phyloP scores from a whole-genome alignment of 208 protist species.

The Entamoeba histolytica region DNA sequence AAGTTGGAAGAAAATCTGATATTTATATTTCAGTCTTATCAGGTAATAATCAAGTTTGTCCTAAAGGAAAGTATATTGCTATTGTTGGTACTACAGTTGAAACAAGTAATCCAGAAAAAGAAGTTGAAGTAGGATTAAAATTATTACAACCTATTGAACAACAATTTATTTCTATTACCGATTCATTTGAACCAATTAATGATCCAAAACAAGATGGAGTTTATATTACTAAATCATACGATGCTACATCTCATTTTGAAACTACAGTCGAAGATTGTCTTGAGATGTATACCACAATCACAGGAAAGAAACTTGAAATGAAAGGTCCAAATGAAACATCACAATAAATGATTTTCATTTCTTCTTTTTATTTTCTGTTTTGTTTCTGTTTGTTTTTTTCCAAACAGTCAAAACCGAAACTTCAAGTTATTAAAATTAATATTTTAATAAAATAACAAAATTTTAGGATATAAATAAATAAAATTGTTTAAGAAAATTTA shows the following conservation, averaged over 20 bases:
- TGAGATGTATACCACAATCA: slow-evolving; percentile 74
- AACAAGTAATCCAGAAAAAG: slow-evolving; percentile 66
- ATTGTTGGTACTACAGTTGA: slow-evolving; percentile 85
- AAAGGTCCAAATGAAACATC: background rate
- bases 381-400: background rate
- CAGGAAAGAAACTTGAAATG: slow-evolving; percentile 47
- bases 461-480: too few species aligned
- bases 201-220: slow-evolving; percentile 57
- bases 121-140: slow-evolving; percentile 63
- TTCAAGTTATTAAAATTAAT: too few species aligned
- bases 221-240: slow-evolving; percentile 73
- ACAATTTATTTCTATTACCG: slow-evolving; percentile 41
- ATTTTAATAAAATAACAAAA: too few species aligned
- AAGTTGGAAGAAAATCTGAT: slow-evolving; percentile 68
- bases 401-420: too few species aligned
- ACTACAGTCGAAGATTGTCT: slow-evolving; percentile 76
- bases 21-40: slow-evolving; percentile 84
- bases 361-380: background rate
- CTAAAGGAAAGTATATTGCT: slow-evolving; percentile 79
- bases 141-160: slow-evolving; percentile 63
- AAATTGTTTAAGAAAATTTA: too few species aligned
- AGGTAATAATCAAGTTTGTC: slow-evolving; percentile 67
- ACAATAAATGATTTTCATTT: background rate
- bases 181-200: slow-evolving; percentile 60
- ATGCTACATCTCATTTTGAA: slow-evolving; percentile 91